Evolutionary conservation across 2,329 filamentous ascomycete genomes (phyloP), one percentile per base, ranked within the genome.

Genomic region (Aspergillus ochraceoroseus): DNA sequence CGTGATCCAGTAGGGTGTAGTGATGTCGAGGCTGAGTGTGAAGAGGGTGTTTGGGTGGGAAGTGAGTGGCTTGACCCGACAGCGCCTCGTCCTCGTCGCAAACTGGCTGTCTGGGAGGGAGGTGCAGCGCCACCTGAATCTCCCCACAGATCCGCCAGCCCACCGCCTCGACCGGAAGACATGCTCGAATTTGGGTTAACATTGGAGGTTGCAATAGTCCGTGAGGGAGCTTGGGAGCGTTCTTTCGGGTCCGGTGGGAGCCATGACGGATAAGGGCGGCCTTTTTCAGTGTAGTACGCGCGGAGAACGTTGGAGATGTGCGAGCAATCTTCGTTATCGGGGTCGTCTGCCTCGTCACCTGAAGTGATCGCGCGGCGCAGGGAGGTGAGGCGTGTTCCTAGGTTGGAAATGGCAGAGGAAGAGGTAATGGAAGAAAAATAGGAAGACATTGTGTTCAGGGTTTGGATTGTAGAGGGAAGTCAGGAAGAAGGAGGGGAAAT

Each of bases 281-380:
- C 85, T 60, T 94, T 92, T 64, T 96, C 89, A 36, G 74, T 79
- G 73, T 98, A 96, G 75, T 96, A 95, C 55, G 81, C 83, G 56
- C 92, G 85, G 17, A 98, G 79, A 23, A 94, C 88, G 56, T 92
- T 86, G 67, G 87, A 94, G 58, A 96, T 85, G 70, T 96, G 88
- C 2, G 88, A 94, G 70, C 94, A 87, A 70, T 96, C 89, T 67
- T 94, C 70, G 46, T 69, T 63, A 27, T 71, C 68, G 2, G 68
- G 65, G 52, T 68, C 66, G 48, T 68, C 66, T 25, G 53, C 57
- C 47, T 68, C 65, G 41, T 68, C 64, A 45, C 63, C 62, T 7
- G 63, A 56, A 18, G 62, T 63, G 50, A 68, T 66, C 28, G 63
- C 63, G 17, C 66, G 74, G 26, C 76, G 75, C 39, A 80, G 67